These are phyloP conservation scores for Polyporus tsugae DNA, from an alignment of 1,284 basidiomycete genomes.

Conservation along the genomic window DNA sequence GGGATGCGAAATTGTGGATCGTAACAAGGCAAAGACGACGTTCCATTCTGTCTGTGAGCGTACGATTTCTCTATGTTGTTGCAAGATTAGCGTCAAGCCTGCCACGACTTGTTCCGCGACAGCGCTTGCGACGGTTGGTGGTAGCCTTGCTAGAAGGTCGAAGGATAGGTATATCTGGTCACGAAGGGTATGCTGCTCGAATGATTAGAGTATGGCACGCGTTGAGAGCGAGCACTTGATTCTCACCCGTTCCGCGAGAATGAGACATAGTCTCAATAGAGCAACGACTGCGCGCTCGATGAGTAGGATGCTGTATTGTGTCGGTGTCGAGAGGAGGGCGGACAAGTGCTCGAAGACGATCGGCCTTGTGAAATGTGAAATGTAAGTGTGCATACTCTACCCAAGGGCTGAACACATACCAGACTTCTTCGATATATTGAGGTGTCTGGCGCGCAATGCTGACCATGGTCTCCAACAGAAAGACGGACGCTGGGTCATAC, in stretches of 20 bases:
- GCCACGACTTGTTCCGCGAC: slow-evolving; percentile 92
- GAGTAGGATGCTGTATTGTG: slow-evolving; percentile 87
- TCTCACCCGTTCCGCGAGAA: slow-evolving; percentile 80
- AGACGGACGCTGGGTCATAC: slow-evolving; percentile 95
- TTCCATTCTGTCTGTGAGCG: slow-evolving; percentile 97
- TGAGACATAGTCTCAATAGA: slow-evolving; percentile 80
- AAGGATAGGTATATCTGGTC: slow-evolving; percentile 96
- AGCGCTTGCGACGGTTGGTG: slow-evolving; percentile 78
- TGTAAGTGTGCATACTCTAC: not conserved
- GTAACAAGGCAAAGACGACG: slow-evolving; percentile 89
- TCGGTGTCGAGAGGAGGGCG: slow-evolving; percentile 78
- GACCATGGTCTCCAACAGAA: slow-evolving; percentile 94
- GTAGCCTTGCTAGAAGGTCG: slow-evolving; percentile 87
- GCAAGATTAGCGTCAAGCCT: slow-evolving; percentile 83
- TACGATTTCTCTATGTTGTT: slow-evolving; percentile 78
- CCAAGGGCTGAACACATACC: slow-evolving; percentile 57
- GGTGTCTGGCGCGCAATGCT: slow-evolving; percentile 84
- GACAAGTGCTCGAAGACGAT: slow-evolving; percentile 93
- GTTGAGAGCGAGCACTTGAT: not conserved
- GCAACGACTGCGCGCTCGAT: slow-evolving; percentile 98
- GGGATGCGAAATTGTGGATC: slow-evolving; percentile 87
- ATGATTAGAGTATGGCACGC: slow-evolving; percentile 1
- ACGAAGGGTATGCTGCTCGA: slow-evolving; percentile 53
- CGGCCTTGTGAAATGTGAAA: slow-evolving; percentile 63
- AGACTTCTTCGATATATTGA: slow-evolving; percentile 85